Evolutionary conservation across 1,284 basidiomycete genomes (phyloP).

Genomic region (Marasmius tenuissimus): DNA sequence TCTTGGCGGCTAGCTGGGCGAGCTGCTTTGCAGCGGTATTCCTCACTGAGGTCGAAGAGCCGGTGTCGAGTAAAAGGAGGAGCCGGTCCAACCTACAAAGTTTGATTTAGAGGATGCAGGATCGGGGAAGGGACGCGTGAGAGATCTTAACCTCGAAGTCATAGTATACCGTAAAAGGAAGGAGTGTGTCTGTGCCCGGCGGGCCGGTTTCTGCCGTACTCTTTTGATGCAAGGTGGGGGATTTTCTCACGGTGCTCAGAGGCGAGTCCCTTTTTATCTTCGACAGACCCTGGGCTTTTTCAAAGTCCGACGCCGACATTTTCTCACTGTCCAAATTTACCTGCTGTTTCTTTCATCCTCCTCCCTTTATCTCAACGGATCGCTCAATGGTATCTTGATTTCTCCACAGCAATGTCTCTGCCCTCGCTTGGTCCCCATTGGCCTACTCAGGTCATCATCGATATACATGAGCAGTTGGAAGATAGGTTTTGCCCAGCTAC

Average conservation of each 20-base stretch:
- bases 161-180: conserved; percentile 40
- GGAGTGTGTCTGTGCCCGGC: conserved; percentile 6
- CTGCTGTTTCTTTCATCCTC: not conserved
- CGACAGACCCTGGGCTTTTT: conserved; percentile 7
- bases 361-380: not conserved
- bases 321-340: not conserved
- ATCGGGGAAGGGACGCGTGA: not conserved
- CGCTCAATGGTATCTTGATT: not conserved
- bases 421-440: conserved; percentile 2
- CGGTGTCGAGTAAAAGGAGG: conserved; percentile 87
- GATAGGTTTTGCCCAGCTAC: conserved; percentile 18
- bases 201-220: conserved; percentile 10
- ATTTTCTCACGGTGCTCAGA: conserved; percentile 13
- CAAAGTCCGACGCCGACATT: not conserved
- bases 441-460: conserved; percentile 17
- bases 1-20: conserved; percentile 84
- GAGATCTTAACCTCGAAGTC: conserved; percentile 62
- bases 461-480: conserved; percentile 18
- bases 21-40: conserved; percentile 92
- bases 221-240: conserved; percentile 10
- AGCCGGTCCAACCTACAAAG: conserved; percentile 82
- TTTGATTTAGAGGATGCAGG: not conserved
- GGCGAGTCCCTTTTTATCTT: conserved; percentile 3
- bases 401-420: conserved; percentile 5
- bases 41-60: conserved; percentile 83